A percentile compares a stretch with the other conserved stretches of the same genome.
Conservation (phyloP, 495 filamentous ascomycete species). For the Sporormia fimetaria region DNA sequence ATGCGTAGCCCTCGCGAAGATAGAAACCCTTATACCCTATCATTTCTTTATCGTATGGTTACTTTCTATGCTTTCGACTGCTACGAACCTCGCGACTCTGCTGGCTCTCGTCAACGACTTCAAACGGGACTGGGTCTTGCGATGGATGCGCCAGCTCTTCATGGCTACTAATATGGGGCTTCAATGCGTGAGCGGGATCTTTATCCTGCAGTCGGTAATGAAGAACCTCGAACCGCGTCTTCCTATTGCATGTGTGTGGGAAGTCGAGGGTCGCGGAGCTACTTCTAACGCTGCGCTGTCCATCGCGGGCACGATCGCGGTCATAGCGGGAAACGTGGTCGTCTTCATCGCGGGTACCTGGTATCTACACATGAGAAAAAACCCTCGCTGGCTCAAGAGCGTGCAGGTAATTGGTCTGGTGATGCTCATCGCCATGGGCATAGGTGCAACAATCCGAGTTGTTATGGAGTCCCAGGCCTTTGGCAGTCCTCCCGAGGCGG, state of each 20-base stretch:
- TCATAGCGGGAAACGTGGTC: slow-evolving; percentile 40
- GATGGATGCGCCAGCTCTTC: slow-evolving; percentile 48
- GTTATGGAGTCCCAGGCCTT: slow-evolving; percentile 44
- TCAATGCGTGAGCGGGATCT: slow-evolving; percentile 39
- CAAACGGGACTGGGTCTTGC: slow-evolving; percentile 48
- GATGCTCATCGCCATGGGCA: slow-evolving; percentile 39
- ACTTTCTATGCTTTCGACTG: slow-evolving; percentile 46
- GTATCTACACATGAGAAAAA: slow-evolving; percentile 41
- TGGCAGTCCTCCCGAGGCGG: slow-evolving; percentile 29
- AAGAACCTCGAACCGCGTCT: slow-evolving; percentile 36
- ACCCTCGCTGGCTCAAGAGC: slow-evolving; percentile 36
- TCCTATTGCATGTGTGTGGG: slow-evolving; percentile 46
- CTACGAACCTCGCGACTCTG: slow-evolving; percentile 45
- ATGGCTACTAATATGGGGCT: slow-evolving; percentile 49
- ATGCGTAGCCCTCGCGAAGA: slow-evolving; percentile 41
- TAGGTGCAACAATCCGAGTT: slow-evolving; percentile 41
- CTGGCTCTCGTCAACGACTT: slow-evolving; percentile 48
- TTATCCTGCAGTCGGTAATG: slow-evolving; percentile 39
- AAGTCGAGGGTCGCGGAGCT: slow-evolving; percentile 14
- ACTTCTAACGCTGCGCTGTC: slow-evolving; percentile 33
- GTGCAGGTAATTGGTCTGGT: slow-evolving; percentile 39
- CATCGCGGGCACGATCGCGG: slow-evolving; percentile 42
- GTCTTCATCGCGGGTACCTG: slow-evolving; percentile 43
- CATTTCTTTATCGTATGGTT: slow-evolving; percentile 56
- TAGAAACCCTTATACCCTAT: slow-evolving; percentile 42